Conservation (phyloP, 2,329 filamentous ascomycete species). For the Leptosphaerulina australis region DNA sequence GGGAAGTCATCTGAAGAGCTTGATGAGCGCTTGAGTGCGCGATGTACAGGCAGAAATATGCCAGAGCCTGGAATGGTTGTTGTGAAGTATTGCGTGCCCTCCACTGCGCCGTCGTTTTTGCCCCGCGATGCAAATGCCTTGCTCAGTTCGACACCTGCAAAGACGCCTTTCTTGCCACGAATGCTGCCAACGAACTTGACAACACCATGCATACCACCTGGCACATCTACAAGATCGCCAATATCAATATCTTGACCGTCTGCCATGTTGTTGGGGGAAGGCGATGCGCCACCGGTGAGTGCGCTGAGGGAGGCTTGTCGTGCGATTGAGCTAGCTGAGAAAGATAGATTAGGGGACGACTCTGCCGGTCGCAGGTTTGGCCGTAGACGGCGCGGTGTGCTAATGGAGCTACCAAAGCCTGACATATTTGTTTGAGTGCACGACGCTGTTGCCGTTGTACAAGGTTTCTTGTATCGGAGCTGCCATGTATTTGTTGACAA, state of each 20-base stretch:
- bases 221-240: constrained; percentile 87
- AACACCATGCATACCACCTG: constrained; percentile 87
- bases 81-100: constrained; percentile 79
- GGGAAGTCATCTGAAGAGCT: constrained; percentile 63
- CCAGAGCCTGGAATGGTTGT: constrained; percentile 80
- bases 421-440: constrained; percentile 14
- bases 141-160: constrained; percentile 89
- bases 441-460: constrained; percentile 16
- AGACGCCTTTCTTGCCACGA: constrained; percentile 85
- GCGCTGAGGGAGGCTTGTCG: constrained; percentile 76
- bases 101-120: constrained; percentile 96
- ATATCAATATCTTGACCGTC: constrained; percentile 66
- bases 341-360: constrained; percentile 52
- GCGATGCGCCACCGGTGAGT: constrained; percentile 61
- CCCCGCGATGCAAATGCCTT: constrained; percentile 79
- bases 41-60: constrained; percentile 89
- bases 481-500: constrained; percentile 19
- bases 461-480: constrained; percentile 7
- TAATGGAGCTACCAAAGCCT: constrained; percentile 20
- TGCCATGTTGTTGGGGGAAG: constrained; percentile 52
- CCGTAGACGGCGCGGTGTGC: constrained; percentile 23
- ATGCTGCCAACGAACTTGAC: constrained; percentile 89
- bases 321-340: constrained; percentile 57
- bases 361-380: constrained; percentile 50
- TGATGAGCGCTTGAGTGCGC: constrained; percentile 72